Base-by-base conservation (phyloP, 176 grass and related monocot species). In the Puya raimondii region DNA sequence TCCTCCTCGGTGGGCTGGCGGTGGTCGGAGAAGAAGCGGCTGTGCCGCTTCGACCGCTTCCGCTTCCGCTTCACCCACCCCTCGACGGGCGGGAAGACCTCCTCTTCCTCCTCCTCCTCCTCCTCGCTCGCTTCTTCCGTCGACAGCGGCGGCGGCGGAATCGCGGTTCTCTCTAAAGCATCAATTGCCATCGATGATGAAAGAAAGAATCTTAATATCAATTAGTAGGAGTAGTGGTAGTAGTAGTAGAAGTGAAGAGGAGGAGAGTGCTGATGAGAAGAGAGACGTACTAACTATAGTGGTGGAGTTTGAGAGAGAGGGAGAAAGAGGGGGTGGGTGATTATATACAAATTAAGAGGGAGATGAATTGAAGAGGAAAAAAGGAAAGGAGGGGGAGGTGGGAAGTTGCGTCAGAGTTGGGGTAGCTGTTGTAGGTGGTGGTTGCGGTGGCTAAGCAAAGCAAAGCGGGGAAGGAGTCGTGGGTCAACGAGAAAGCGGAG, bases 21-120 rank as follows among this genome's bases (percentile, higher is more conserved):
- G 64, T 72, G 82, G 50, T 77, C 75, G 20, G 67, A 50, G 53
- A 69, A 77, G 53, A 69, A 77, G 10, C 75, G 64, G 4, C 12
- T 3, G 33, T 42, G 33, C 50, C 89, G 89, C n/a, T 88, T 88
- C 50, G 86, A 90, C 11, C 94, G 63, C 86, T 99, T 99, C 80
- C 94, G 63, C 86, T 99, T 99, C 80, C 78, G 68, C 80, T 99
- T 93, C 8, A 90, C 81, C 86, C 89, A 92, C 4, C 94, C 89
- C 47, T 80, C 76, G 10, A 79, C 50, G 15, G 92, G 86, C 12
- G 82, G 94, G 49, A 88, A 49, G 64, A 68, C 77, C 23, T 49
- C 69, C 73, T 76, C 79, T 12, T 91, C 86, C 21, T 88, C 84
- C 10, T 85, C 76, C 73, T 82, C 74, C 75, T 79, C 66, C 78